phyloP scores from a whole-genome alignment of 2,329 filamentous ascomycete genomes.

The Aspergillus puulaauensis region DNA sequence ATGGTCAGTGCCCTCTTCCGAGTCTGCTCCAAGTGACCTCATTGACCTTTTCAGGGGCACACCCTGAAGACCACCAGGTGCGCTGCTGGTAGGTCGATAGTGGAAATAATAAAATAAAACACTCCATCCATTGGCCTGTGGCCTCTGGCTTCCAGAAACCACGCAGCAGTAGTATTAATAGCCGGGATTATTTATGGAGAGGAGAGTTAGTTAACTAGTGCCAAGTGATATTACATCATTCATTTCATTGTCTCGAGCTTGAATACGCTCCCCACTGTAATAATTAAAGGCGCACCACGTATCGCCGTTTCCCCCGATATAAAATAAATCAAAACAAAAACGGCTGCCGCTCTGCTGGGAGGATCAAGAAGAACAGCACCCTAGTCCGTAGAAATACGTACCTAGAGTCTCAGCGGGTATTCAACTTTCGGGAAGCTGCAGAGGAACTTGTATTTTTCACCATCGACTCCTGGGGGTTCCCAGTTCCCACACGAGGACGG shows the following conservation, averaged over 20 bases:
- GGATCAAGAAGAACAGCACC: no score
- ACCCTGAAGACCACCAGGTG: neutral
- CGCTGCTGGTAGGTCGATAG: no score
- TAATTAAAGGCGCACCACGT: neutral
- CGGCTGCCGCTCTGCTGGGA: no score
- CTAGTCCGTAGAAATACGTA: no score
- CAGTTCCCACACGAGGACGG: neutral
- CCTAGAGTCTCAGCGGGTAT: no score
- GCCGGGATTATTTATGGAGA: neutral
- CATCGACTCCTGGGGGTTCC: no score
- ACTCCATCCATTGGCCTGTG: neutral
- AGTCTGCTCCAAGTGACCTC: no score
- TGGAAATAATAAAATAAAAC: neutral
- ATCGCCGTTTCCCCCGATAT: no score
- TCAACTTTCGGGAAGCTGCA: neutral
- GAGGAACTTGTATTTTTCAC: no score
- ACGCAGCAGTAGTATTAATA: neutral
- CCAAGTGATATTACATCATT: constrained; percentile 6
- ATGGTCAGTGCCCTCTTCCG: neutral
- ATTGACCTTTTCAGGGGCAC: neutral
- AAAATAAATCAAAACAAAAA: no score
- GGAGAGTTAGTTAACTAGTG: neutral
- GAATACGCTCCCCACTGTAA: neutral
- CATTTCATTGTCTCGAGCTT: neutral
- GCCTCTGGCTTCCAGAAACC: neutral